These are phyloP conservation scores for Ophiostoma sp. DNA, from an alignment of 2,329 filamentous ascomycete species.

Conservation along the genomic window DNA sequence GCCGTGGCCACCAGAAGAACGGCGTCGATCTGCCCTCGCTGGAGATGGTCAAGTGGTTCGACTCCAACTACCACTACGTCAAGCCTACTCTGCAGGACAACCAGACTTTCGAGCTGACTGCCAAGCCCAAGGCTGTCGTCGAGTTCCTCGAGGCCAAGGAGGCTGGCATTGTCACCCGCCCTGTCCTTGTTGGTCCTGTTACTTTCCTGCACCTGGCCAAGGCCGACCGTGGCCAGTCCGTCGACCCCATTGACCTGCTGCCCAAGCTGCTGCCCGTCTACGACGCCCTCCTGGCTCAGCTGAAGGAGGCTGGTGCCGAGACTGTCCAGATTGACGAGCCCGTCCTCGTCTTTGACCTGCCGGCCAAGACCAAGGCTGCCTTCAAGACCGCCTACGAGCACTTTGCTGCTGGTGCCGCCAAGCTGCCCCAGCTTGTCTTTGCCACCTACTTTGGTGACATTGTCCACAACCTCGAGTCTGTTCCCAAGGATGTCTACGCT, in stretches of 20 bases:
- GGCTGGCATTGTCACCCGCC: constrained; percentile 85
- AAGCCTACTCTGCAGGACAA: constrained; percentile 97
- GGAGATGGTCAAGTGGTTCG: constrained; percentile 99
- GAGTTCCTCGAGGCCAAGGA: constrained; percentile 98
- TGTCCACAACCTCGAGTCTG: constrained; percentile 93
- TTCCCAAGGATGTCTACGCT: constrained; percentile 73
- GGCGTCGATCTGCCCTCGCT: constrained; percentile 86
- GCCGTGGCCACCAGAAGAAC: constrained; percentile 94
- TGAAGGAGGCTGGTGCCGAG: constrained; percentile 94
- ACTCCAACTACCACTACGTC: constrained; percentile 99
- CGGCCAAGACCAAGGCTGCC: constrained; percentile 83
- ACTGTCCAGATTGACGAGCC: constrained; percentile 98
- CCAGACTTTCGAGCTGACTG: constrained; percentile 87
- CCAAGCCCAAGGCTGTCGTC: constrained; percentile 84
- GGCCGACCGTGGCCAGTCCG: constrained; percentile 89
- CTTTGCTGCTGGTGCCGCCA: constrained; percentile 67
- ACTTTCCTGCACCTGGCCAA: constrained; percentile 97
- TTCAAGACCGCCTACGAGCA: constrained; percentile 98
- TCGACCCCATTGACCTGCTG: constrained; percentile 89
- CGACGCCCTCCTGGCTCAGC: constrained; percentile 82
- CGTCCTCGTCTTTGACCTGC: constrained; percentile 89
- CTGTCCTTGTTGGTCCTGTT: constrained; percentile 90
- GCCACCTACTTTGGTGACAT: constrained; percentile 99
- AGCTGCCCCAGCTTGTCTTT: constrained; percentile 81
- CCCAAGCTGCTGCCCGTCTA: constrained; percentile 93